phyloP scores from a whole-genome alignment of 768 basidiomycete genomes.

The Leucogyrophana mollusca region DNA sequence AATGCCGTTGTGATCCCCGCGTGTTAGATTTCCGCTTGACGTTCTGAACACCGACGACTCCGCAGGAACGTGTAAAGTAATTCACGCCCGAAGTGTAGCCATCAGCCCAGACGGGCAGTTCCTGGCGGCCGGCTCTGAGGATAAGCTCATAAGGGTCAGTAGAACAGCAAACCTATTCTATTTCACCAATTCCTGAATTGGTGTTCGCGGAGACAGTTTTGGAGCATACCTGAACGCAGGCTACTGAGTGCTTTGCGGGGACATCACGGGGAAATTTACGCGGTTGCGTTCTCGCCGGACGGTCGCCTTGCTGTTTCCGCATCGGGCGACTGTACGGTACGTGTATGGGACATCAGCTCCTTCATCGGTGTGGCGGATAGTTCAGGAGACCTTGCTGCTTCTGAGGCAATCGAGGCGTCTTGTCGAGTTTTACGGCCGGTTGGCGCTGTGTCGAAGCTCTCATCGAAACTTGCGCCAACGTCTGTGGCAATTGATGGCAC shows the following conservation, averaged over 20 bases:
- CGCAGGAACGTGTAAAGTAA: constrained; percentile 13
- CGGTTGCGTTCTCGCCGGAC: constrained; percentile 32
- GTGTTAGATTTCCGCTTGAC: constrained; percentile 24
- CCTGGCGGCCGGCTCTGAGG: constrained; percentile 34
- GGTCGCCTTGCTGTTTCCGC: constrained; percentile 33
- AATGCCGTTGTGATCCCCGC: not conserved
- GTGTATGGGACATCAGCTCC: constrained; percentile 32
- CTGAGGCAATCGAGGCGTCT: constrained; percentile 16
- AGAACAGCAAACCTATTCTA: not conserved
- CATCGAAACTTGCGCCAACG: constrained; percentile 26
- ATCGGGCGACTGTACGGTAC: constrained; percentile 34
- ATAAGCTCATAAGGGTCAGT: constrained; percentile 31
- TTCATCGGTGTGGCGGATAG: constrained; percentile 12
- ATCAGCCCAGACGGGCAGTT: constrained; percentile 30
- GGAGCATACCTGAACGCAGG: constrained; percentile 22
- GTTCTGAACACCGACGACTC: constrained; percentile 11
- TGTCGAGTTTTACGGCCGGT: constrained; percentile 19
- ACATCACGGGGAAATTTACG: constrained; percentile 35
- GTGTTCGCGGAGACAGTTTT: constrained; percentile 16
- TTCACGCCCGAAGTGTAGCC: constrained; percentile 30
- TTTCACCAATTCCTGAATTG: constrained; percentile 2
- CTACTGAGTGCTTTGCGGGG: constrained; percentile 29
- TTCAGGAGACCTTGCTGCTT: not conserved
- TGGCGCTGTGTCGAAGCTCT: constrained; percentile 11
- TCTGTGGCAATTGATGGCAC: constrained; percentile 25